Evolutionary conservation across 768 basidiomycete species (phyloP), one percentile per base, ranked within the genome.

Genomic region (Psilocybe cyanescens): DNA sequence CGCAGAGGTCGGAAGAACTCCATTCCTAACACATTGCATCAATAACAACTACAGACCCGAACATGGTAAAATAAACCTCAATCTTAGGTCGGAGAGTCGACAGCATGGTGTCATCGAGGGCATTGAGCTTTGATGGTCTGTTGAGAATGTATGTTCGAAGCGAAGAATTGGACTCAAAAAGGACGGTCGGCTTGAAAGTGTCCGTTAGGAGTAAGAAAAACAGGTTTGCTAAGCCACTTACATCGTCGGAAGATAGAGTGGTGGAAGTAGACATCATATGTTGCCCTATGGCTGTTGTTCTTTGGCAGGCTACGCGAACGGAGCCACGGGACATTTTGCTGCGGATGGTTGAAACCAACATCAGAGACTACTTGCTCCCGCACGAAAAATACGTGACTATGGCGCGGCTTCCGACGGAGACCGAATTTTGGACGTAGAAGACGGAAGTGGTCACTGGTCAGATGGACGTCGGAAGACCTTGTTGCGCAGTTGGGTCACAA

Each of bases 71-170:
- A 49, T 31, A 57, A 67, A 93, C 95, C 80, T 92, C 86, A 50
- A 98, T 84, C 73, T 92, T 89, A 2, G 86, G 83, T 14, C 84
- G 79, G 16, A 99, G 78, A 7, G 85, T 66, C 30, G 83, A 72
- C 30, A 97, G 84, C 94, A 97, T 97, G 39, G 83, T 79, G 44
- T 83, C 78, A 71, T 93, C 86, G 57, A 98, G 82, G 2, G 93
- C 87, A 78, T 99, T 99, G 35, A 92, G 81, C 74, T 92, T 92
- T 61, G 72, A 72, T 0, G 91, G 86, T 57, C 95, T 83, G 69
- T 97, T 97, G 56, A 99, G 85, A 45, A 85, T 81, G 69, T 89
- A 95, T 24, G 83, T 86, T 61, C 94, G 82, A 29, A 87, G 69
- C 59, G 80, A 79, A 46, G 85, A 79, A 55, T 83, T 84, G 28